Conservation (phyloP, 2,329 filamentous ascomycete genomes). For the Polytolypa hystricis region DNA sequence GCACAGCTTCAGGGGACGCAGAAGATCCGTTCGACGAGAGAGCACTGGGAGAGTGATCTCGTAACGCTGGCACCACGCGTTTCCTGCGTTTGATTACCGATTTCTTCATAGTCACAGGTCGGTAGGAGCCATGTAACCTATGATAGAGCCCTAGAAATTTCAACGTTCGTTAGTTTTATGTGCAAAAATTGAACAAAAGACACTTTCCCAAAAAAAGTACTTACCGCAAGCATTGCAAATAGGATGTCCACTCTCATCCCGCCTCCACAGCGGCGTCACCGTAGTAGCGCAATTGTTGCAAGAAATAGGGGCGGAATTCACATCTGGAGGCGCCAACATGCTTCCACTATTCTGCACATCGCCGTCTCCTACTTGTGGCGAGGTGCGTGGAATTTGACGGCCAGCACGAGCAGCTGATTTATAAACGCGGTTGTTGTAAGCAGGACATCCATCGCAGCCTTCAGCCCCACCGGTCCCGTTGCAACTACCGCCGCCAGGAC, state of each 20-base stretch:
- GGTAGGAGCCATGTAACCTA: slow-evolving; percentile 86
- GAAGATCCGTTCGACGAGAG: slow-evolving; percentile 34
- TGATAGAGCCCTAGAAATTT: slow-evolving; percentile 68
- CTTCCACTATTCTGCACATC: slow-evolving; percentile 7
- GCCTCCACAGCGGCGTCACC: slow-evolving; percentile 88
- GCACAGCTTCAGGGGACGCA: slow-evolving; percentile 30
- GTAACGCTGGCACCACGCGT: slow-evolving; percentile 72
- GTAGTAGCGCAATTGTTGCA: slow-evolving; percentile 97
- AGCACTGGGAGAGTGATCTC: slow-evolving; percentile 35
- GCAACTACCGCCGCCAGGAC: slow-evolving; percentile 85
- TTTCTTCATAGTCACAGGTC: slow-evolving; percentile 98
- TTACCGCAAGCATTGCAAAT: slow-evolving; percentile 97
- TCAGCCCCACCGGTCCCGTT: slow-evolving; percentile 94
- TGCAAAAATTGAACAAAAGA: slow-evolving; percentile 1
- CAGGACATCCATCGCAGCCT: slow-evolving; percentile 89
- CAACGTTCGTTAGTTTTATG: slow-evolving; percentile 8
- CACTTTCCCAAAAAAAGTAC: slow-evolving; percentile 30
- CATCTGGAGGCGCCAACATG: slow-evolving; percentile 13
- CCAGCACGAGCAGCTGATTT: slow-evolving; percentile 57
- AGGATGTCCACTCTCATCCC: slow-evolving; percentile 87
- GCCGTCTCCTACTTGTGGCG: slow-evolving; percentile 21
- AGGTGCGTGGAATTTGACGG: slow-evolving; percentile 20
- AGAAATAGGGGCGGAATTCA: slow-evolving; percentile 57
- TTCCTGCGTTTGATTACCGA: slow-evolving; percentile 92
- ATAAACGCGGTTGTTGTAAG: slow-evolving; percentile 91